Evolutionary conservation across 2,329 filamentous ascomycete species (phyloP), one percentile per base, ranked within the genome.

Genomic region (Sporothrix brasiliensis): DNA sequence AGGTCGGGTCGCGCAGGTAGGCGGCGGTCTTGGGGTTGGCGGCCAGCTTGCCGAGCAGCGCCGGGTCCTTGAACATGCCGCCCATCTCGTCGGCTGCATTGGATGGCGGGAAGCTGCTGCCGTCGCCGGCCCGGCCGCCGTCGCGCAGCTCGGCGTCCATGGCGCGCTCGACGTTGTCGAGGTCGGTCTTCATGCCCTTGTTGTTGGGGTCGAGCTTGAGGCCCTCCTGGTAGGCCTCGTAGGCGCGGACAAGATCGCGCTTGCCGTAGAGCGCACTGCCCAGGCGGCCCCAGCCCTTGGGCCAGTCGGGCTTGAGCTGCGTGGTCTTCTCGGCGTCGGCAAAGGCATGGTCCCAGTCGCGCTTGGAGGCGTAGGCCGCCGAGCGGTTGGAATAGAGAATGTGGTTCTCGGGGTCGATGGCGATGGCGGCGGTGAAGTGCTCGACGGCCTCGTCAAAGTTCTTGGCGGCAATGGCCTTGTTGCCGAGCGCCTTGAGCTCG

Each of bases 341-440:
- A 34, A 98, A 84, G 24, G 95, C 95, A 75, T 91, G 87, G 74
- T 91, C 84, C 85, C 92, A 99, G 71, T 98, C 89, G 80, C 90
- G 92, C 81, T 97, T 91, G 68, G 95, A 97, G 58, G 94, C 92
- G 78, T 97, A 88, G 60, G 88, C 89, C 70, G 88, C 95, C 41
- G 95, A 98, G 76, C 95, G 90, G 83, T 99, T 99, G 78, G 94
- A 98, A 87, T 94, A 99, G 71, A 99, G 91, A 75, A 99, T 94
- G 81, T 99, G 95, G 81, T 99, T 99, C 73, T 85, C 83, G 66
- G 94, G 91, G 74, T 97, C 92, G 77, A 97, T 82, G 70, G 89
- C 91, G 78, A 99, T 97, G 68, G 95, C 95, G 82, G 97, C 87
- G 71, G 93, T 91, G 82, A 99, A 99, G 79, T 97, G 95, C 76